phyloP scores from a whole-genome alignment of 2,329 filamentous ascomycete genomes.

The Botrytis aclada region DNA sequence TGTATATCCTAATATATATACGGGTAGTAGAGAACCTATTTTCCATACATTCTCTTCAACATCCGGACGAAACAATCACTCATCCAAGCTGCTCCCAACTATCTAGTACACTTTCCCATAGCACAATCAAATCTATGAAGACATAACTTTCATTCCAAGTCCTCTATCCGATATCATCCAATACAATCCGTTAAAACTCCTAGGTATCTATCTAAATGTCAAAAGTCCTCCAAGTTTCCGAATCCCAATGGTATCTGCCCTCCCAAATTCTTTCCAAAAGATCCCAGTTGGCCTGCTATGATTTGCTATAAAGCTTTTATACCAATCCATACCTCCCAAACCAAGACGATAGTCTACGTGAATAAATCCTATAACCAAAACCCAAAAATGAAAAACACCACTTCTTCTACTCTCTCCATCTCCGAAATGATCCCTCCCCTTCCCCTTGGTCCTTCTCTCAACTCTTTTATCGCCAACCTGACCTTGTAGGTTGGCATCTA shows the following conservation, averaged over 20 bases:
- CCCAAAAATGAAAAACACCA: not conserved
- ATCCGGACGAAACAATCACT: not conserved
- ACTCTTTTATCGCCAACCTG: not conserved
- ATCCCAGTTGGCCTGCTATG: not conserved
- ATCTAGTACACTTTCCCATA: not conserved
- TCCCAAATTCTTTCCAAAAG: slow-evolving; percentile 9
- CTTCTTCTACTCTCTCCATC: not conserved
- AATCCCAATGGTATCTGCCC: slow-evolving; percentile 10
- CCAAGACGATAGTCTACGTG: not conserved
- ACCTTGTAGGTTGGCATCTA: not conserved
- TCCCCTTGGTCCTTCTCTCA: not conserved
- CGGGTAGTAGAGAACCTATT: not conserved
- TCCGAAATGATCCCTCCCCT: not conserved
- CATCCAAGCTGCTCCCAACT: not conserved
- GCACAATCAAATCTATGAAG: not conserved
- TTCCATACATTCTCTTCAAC: not conserved
- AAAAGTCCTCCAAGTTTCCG: not conserved
- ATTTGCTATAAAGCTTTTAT: not conserved
- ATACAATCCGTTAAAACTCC: not conserved
- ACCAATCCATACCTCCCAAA: slow-evolving; percentile 4
- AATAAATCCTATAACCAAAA: not conserved
- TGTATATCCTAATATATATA: not conserved
- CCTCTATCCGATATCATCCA: not conserved
- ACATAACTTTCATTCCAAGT: not conserved
- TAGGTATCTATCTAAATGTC: slow-evolving; percentile 15